Percentiles rank a stretch among this genome's conserved stretches.
phyloP scores from a whole-genome alignment of 208 protist species.

The Crithidia bombi region DNA sequence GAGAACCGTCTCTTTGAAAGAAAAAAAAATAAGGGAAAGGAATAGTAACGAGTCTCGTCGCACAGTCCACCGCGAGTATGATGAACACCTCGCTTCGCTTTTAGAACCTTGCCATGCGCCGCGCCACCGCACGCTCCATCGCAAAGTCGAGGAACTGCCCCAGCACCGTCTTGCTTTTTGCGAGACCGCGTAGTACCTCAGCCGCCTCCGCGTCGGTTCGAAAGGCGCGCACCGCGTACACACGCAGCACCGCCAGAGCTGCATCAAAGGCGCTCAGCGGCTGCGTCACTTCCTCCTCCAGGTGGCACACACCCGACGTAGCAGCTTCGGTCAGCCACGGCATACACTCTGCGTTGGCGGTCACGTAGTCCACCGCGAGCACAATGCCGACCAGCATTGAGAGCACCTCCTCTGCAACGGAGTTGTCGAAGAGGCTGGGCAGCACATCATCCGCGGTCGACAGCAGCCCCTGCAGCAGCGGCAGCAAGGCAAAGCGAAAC shows the following conservation, averaged over 20 bases:
- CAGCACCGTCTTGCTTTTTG: slow-evolving; percentile 22
- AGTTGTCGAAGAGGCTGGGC: slow-evolving; percentile 53
- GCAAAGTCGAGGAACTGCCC: slow-evolving; percentile 40
- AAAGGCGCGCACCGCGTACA: slow-evolving; percentile 31
- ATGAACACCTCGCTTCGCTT: background rate
- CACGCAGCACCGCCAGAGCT: slow-evolving; percentile 23
- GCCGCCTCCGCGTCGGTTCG: slow-evolving; percentile 28
- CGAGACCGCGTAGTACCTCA: slow-evolving; percentile 31
- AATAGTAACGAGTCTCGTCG: too few species aligned
- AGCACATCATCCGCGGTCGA: slow-evolving; percentile 77
- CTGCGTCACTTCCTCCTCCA: background rate
- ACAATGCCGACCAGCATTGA: slow-evolving; percentile 76
- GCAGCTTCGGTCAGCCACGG: background rate
- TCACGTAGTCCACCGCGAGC: slow-evolving; percentile 79
- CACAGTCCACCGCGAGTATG: background rate
- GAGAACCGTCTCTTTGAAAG: too few species aligned
- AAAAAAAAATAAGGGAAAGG: too few species aligned
- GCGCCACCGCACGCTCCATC: slow-evolving; percentile 30
- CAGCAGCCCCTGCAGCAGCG: slow-evolving; percentile 79
- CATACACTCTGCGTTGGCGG: slow-evolving; percentile 45
- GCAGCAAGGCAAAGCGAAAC: slow-evolving; percentile 76
- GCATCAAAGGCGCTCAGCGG: slow-evolving; percentile 22
- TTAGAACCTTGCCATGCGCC: slow-evolving; percentile 14
- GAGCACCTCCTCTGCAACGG: slow-evolving; percentile 61
- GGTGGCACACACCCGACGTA: background rate